These are phyloP conservation scores for Eruca vesicaria DNA, from an alignment of 441 rosid species.

Conservation along the genomic window DNA sequence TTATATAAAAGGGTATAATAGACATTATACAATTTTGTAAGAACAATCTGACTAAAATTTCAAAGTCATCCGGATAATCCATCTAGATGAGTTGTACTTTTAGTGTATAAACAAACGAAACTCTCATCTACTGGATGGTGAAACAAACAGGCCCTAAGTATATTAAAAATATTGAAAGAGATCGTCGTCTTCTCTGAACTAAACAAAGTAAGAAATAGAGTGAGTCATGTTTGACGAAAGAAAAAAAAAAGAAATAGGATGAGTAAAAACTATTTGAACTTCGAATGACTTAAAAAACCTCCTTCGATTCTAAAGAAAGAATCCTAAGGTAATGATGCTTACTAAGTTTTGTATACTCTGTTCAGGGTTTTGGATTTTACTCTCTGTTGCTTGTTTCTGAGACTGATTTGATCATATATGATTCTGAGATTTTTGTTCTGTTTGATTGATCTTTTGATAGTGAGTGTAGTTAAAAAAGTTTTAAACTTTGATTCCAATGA, in stretches of 20 bases:
- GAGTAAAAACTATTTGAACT: background rate
- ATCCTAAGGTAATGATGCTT: conserved; percentile 23
- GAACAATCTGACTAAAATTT: no score
- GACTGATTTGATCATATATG: conserved; percentile 7
- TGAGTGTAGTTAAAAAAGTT: background rate
- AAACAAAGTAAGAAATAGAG: background rate
- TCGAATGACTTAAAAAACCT: conserved; percentile 6
- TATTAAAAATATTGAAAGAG: no score
- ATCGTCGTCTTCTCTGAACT: conserved; percentile 19
- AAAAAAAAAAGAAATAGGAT: no score
- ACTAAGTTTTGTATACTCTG: conserved; percentile 23
- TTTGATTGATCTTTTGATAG: conserved; percentile 22
- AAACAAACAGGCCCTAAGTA: no score
- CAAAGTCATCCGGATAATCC: no score
- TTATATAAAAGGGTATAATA: no score
- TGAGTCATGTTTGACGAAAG: no score
- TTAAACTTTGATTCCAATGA: conserved; percentile 16
- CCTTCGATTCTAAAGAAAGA: background rate
- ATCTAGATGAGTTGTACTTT: no score
- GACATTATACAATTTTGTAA: no score
- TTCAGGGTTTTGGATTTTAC: conserved; percentile 12
- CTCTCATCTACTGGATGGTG: no score
- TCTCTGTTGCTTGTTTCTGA: conserved; percentile 4
- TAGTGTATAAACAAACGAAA: no score
- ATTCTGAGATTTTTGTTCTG: conserved; percentile 9